A percentile compares a stretch with the other conserved stretches of the same genome.
Conservation (phyloP, 2,329 filamentous ascomycete genomes). For the Rutstroemia sp. region DNA sequence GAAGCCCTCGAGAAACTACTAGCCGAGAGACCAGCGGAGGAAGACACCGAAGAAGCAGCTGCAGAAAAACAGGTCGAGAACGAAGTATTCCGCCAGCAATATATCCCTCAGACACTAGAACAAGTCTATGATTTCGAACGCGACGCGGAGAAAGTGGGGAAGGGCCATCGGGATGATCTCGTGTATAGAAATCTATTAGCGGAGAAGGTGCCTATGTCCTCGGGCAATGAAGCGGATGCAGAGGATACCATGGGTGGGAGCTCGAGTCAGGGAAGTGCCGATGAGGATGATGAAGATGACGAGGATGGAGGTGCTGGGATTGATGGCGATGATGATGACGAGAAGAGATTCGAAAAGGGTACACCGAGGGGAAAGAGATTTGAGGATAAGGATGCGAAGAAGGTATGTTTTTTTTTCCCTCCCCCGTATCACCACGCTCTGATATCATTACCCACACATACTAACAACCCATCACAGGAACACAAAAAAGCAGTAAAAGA, state of each 20-base stretch:
- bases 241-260: constrained; percentile 34
- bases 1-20: constrained; percentile 61
- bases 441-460: not conserved
- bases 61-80: constrained; percentile 70
- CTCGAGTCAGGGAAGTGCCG: constrained; percentile 31
- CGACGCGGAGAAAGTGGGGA: constrained; percentile 69
- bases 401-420: constrained; percentile 37
- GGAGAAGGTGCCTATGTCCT: constrained; percentile 45
- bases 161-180: constrained; percentile 67
- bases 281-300: constrained; percentile 14
- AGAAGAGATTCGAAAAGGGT: constrained; percentile 55
- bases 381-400: constrained; percentile 86
- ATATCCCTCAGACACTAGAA: constrained; percentile 91
- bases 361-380: constrained; percentile 74
- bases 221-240: constrained; percentile 32
- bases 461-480: constrained; percentile 31
- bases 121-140: constrained; percentile 96
- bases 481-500: constrained; percentile 93
- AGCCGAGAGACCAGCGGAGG: constrained; percentile 45
- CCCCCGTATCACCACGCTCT: not conserved
- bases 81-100: constrained; percentile 91
- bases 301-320: constrained; percentile 30
- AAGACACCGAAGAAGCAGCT: constrained; percentile 43
- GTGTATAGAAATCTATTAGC: constrained; percentile 74
- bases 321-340: constrained; percentile 34